phyloP scores from a whole-genome alignment of 352 stramenopile genomes.

The Phytopythium oedochilum region DNA sequence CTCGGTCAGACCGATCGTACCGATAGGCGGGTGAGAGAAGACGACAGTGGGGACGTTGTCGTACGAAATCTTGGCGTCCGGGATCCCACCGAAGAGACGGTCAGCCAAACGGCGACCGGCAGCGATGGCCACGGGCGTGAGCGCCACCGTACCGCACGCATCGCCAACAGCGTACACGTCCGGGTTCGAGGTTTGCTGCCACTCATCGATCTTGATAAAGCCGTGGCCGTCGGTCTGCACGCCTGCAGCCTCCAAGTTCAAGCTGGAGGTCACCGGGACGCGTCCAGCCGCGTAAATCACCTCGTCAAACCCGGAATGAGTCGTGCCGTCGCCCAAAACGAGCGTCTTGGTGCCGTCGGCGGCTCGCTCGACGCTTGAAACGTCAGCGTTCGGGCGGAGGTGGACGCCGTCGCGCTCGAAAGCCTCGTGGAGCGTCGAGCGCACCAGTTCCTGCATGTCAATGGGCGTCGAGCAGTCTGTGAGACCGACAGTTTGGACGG shows the following conservation, averaged over 20 bases:
- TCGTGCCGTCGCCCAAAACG: constrained; percentile 32
- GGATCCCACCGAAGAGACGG: constrained; percentile 78
- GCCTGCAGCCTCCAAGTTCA: constrained; percentile 72
- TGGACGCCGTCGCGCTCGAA: constrained; percentile 51
- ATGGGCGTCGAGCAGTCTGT: neutral
- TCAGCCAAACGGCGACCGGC: constrained; percentile 80
- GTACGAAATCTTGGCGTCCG: constrained; percentile 74
- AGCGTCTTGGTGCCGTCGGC: constrained; percentile 51
- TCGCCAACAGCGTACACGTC: constrained; percentile 82
- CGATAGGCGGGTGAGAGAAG: constrained; percentile 95
- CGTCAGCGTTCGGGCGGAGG: constrained; percentile 40
- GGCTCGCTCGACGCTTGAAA: constrained; percentile 32
- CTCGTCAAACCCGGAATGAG: constrained; percentile 56
- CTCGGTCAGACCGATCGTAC: constrained; percentile 93
- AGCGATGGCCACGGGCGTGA: constrained; percentile 87
- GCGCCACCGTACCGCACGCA: constrained; percentile 55
- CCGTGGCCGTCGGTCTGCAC: constrained; percentile 54
- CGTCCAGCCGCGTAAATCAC: constrained; percentile 86
- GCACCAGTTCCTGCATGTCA: constrained; percentile 31
- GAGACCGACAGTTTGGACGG: no score
- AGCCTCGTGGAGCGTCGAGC: constrained; percentile 47
- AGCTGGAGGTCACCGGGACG: constrained; percentile 31
- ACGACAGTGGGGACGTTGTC: constrained; percentile 93
- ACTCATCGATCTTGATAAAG: constrained; percentile 87
- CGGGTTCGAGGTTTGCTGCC: constrained; percentile 83